These are phyloP conservation scores for Daedaleopsis nitida DNA, from an alignment of 768 basidiomycete species.

Conservation along the genomic window DNA sequence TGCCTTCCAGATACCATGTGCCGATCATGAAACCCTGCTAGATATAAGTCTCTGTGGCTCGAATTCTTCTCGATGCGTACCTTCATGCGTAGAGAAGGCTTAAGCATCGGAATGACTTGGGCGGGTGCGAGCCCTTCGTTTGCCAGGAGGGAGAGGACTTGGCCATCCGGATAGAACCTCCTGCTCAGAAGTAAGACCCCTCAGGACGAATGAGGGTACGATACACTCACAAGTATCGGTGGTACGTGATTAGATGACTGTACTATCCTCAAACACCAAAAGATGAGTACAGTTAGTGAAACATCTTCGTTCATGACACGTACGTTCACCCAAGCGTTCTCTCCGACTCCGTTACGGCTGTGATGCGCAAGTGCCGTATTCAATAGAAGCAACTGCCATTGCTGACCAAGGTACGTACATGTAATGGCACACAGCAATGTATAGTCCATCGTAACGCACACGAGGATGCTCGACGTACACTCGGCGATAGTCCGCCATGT, in stretches of 20 bases:
- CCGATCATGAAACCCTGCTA: slow-evolving; percentile 73
- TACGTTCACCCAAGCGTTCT: slow-evolving; percentile 88
- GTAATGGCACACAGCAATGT: slow-evolving; percentile 91
- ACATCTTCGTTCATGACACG: slow-evolving; percentile 30
- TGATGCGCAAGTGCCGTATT: neutral
- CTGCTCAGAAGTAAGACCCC: slow-evolving; percentile 38
- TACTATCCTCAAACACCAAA: slow-evolving; percentile 44
- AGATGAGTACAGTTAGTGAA: neutral
- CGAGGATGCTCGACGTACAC: slow-evolving; percentile 85
- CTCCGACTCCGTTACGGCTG: slow-evolving; percentile 75
- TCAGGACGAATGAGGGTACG: neutral
- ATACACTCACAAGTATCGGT: slow-evolving; percentile 77
- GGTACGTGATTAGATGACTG: slow-evolving; percentile 87
- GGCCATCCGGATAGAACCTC: slow-evolving; percentile 86
- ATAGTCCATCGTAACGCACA: slow-evolving; percentile 83
- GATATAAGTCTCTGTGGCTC: neutral
- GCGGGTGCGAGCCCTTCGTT: slow-evolving; percentile 76
- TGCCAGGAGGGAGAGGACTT: slow-evolving; percentile 81
- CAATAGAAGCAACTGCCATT: slow-evolving; percentile 4
- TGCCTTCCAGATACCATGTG: slow-evolving; percentile 68
- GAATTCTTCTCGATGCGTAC: slow-evolving; percentile 35
- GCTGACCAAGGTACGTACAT: slow-evolving; percentile 50
- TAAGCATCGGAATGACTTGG: slow-evolving; percentile 74
- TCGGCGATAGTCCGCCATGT: slow-evolving; percentile 68
- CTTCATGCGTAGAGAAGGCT: slow-evolving; percentile 79